Evolutionary conservation across 106 monocot genomes (phyloP).

Genomic region (Dendrobium catenatum): DNA sequence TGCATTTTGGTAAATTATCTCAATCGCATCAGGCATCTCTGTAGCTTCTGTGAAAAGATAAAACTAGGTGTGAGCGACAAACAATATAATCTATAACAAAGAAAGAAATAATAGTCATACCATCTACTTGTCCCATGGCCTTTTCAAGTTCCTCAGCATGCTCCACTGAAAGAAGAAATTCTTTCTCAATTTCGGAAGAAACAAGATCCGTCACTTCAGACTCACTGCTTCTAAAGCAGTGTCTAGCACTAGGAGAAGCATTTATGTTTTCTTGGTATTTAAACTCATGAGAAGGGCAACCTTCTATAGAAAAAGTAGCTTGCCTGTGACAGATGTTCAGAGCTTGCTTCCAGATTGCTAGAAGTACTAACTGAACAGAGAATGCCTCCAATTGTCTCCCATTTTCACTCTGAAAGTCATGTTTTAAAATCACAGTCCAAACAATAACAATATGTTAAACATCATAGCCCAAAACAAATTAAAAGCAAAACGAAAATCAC

Average conservation of each 20-base stretch:
- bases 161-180: constrained; percentile 68
- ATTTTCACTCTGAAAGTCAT: constrained; percentile 31
- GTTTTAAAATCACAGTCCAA: neutral
- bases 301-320: constrained; percentile 56
- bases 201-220: constrained; percentile 32
- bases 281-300: constrained; percentile 44
- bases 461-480: neutral
- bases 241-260: constrained; percentile 16
- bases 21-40: constrained; percentile 96
- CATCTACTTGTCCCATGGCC: constrained; percentile 56
- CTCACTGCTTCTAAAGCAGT: constrained; percentile 18
- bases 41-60: constrained; percentile 45
- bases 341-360: constrained; percentile 96
- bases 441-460: neutral
- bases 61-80: neutral
- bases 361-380: constrained; percentile 79
- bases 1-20: constrained; percentile 84
- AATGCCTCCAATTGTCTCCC: constrained; percentile 65
- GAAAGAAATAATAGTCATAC: constrained; percentile 22
- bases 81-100: neutral
- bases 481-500: neutral
- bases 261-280: constrained; percentile 12
- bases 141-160: constrained; percentile 75
- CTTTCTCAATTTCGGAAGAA: constrained; percentile 54
- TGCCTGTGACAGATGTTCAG: constrained; percentile 76